Evolutionary conservation across 225 moss, liverwort and hornwort species (phyloP).

Genomic region (Neckera pumila): DNA sequence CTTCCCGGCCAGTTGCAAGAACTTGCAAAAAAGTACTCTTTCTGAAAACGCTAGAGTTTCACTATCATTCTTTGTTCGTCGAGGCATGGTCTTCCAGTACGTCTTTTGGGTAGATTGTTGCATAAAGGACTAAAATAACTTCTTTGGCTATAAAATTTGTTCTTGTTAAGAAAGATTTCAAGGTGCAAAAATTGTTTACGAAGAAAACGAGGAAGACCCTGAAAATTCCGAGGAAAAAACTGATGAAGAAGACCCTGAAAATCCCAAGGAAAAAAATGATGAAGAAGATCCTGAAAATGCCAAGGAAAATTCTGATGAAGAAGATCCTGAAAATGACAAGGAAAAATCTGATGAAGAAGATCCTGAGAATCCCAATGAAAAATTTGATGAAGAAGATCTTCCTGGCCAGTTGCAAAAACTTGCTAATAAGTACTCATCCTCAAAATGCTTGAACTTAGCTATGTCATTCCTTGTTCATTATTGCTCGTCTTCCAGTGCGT

Average conservation of each 20-base stretch:
- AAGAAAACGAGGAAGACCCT: not conserved
- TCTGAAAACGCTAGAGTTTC: not conserved
- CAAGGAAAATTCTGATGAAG: not conserved
- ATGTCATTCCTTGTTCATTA: not conserved
- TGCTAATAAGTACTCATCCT: not conserved
- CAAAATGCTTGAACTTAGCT: not conserved
- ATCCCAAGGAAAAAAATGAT: not conserved
- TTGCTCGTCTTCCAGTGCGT: not conserved
- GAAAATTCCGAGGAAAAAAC: not conserved
- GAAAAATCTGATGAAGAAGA: not conserved
- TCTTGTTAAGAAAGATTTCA: conserved; percentile 6
- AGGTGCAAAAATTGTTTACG: conserved; percentile 1
- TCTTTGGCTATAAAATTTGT: not conserved
- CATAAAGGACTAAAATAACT: not conserved
- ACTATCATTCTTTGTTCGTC: not conserved
- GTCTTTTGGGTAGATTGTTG: not conserved
- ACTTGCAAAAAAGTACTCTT: conserved; percentile 66
- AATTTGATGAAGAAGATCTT: not conserved
- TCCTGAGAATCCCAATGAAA: not conserved
- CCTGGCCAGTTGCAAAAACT: conserved; percentile 1
- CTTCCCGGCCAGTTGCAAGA: conserved; percentile 62
- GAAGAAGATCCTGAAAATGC: not conserved
- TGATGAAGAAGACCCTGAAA: not conserved
- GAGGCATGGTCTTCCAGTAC: not conserved
- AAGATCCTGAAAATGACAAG: not conserved